Percentiles rank a stretch among this genome's conserved stretches.
Conservation (phyloP, 345 rosid genomes). For the Corchorus capsularis region DNA sequence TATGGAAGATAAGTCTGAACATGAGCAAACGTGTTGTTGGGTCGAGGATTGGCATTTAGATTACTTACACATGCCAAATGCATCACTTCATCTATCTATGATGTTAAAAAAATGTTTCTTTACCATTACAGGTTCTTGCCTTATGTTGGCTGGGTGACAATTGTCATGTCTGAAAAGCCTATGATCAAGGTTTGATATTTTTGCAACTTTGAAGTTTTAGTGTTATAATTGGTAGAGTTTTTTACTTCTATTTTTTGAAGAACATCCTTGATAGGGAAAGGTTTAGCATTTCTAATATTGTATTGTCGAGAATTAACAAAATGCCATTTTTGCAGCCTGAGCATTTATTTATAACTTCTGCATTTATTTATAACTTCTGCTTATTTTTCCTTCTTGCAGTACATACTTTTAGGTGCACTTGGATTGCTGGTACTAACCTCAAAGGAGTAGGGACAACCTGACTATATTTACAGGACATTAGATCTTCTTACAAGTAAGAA, state of each 20-base stretch:
- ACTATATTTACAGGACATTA: neutral
- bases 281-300: neutral
- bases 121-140: constrained; percentile 63
- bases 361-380: neutral
- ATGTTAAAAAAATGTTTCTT: neutral
- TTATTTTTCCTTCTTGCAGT: constrained; percentile 42
- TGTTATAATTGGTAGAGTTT: too few species aligned
- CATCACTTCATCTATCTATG: too few species aligned
- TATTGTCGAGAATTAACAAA: neutral
- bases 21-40: neutral
- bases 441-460: constrained; percentile 46
- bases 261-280: too few species aligned
- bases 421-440: constrained; percentile 67
- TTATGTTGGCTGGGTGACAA: constrained; percentile 77
- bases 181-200: constrained; percentile 63
- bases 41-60: neutral
- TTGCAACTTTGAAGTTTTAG: neutral
- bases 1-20: neutral
- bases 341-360: neutral
- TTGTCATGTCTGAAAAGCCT: constrained; percentile 74
- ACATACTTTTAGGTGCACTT: constrained; percentile 52
- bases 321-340: neutral
- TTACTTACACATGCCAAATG: neutral
- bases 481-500: neutral
- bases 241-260: neutral